Evolutionary conservation across 345 rosid species (phyloP), one percentile per base, ranked within the genome.

Genomic region (Iberis pinnata): DNA sequence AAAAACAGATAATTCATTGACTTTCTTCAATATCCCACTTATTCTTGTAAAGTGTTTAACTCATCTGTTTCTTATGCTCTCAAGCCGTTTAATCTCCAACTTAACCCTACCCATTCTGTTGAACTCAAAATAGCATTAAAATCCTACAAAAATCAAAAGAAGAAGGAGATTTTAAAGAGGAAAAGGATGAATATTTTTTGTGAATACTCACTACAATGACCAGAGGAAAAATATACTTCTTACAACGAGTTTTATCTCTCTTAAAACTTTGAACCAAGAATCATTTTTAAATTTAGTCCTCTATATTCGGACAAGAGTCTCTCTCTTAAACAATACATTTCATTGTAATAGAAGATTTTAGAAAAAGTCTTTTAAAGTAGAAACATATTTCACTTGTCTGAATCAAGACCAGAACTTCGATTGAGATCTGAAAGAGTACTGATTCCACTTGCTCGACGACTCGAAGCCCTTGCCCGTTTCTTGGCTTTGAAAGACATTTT

Each of bases 21-120:
- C 94, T 75, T 89, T 89, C 79, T 89, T 89, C 73, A 89, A 43
- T 35, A 89, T 82, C 42, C 97, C 97, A 67, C 65, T 77, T 72
- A 73, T 82, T 41, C 94, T 68, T 72, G 84, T 89, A 4, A 95
- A 77, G 70, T 75, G 86, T 39, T 95, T 86, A 51, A 82, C 81
- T 66, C 82, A 86, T 43, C 90, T 70, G 71, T 80, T 78, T 65
- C 69, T 70, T 49, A 78, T 73, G 76, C 76, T 84, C 74, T 89
- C 95, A 27, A 89, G 76, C 59, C 84, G 64, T 84, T 81, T 89
- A 43, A 89, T 80, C 76, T 80, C 79, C 53, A 89, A 72, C 78
- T 86, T 89, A 14, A 83, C 93, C 73, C 97, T 80, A 53, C 94
- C 97, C 95, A 84, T 86, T 72, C 84, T 75, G 64, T 29, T 7